Base-by-base conservation (phyloP, 1,284 basidiomycete species). In the Dichomitus squalens region DNA sequence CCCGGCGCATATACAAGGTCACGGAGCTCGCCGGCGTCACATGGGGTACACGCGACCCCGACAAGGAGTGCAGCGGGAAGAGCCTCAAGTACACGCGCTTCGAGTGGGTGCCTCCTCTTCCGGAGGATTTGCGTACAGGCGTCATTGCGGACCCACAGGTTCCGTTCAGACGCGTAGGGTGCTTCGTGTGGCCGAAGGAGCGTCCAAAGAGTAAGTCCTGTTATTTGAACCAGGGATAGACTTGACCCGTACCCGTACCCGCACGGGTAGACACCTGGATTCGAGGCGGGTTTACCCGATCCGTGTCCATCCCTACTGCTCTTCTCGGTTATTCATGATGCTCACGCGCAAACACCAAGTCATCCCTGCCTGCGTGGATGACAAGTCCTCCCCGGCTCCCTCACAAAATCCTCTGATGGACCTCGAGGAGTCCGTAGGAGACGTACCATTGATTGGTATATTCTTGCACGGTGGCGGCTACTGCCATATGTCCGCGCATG, bases 401-500 rank as follows among this genome's bases (percentile, higher is more conserved):
- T 31, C 35, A 27, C 23, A 47, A 7, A 12, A 49, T 18, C 21
- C 20, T 7, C 16, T 33, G 9, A 34, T 23, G 2, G 70, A 70
- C 34, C 40, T 66, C 5, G 66, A 72, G 48, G 61, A 57, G 11
- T 53, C 55, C 4, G 66, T 64, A 1, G 66, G 59, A 9, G 59
- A 63, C 18, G 64, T 68, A 4, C 73, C 75, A 4, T 48, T 79
- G 31, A 73, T 82, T 31, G 80, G 79, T 2, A 72, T 82, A 9
- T 82, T 78, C 67, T 72, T 81, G 65, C 81, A 83, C 49, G 80
- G 81, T 18, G 80, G 81, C 25, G 81, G 80, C 7, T 83, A 81
- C 56, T 81, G 78, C 55, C 81, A 83, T 54, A 81, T 82, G 79
- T 82, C 80, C 21, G 81, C 79, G 0, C 79, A 81, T 52, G 80